Base-by-base conservation (phyloP, 768 basidiomycete species). In the Russula earlei region DNA sequence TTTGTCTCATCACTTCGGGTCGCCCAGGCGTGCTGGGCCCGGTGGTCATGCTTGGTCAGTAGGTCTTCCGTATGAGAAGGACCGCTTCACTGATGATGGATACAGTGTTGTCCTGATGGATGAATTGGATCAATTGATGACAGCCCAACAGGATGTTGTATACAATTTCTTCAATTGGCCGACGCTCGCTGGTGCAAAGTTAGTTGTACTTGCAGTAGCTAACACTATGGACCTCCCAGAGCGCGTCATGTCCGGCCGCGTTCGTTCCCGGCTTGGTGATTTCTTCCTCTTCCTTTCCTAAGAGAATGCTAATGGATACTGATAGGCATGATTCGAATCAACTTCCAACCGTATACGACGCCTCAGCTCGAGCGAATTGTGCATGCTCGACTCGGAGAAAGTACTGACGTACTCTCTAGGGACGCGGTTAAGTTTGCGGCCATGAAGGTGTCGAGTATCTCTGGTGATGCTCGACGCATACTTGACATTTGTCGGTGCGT, bases 91-190 rank as follows among this genome's bases (percentile, higher is more conserved):
- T 62, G 42, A 62, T 31, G 11, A 20, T n/a, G n/a, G 9, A 20
- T 17, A 34, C 27, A 97, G 93, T 55, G 87, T 98, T 5, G 93
- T 98, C 5, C 75, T 99, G 15, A 98, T 99, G 91, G 95, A 99
- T 68, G 96, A 99, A 70, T 78, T 99, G 5, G 96, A 99, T 70
- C 96, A 98, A 68, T 77, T 99, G 27, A 83, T 98, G 63, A 98
- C 95, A 1, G 75, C 87, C 17, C 96, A 96, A 67, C 95, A 99
- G 68, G 95, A 99, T 56, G 95, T 99, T 10, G 88, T 99, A 20
- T 99, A 99, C 71, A 97, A 97, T 66, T 98, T 99, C 71, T 98
- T 98, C 78, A 98, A 99, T 67, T 99, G 96, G 95, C 96, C 96
- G 2, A 95, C 93, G 4, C 74, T 96, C 49, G 77, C 80, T 0